Percentiles rank a stretch among this genome's conserved stretches.
phyloP scores from a whole-genome alignment of 2,329 filamentous ascomycete genomes.

The Aspergillus oerlinghausenensis region DNA sequence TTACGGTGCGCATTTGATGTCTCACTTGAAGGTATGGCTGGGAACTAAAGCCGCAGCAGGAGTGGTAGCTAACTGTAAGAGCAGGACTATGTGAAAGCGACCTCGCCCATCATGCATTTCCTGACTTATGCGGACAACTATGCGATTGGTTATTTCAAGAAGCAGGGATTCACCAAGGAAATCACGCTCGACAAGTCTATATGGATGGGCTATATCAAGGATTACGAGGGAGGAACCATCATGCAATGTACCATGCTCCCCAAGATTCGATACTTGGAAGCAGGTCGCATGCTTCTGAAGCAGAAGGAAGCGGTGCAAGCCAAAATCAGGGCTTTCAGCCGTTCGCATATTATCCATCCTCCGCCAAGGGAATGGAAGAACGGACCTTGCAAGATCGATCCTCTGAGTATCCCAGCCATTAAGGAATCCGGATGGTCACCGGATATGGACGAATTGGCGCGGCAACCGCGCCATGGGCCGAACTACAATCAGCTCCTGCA shows the following conservation, averaged over 20 bases:
- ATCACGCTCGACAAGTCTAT: constrained; percentile 84
- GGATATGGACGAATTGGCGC: constrained; percentile 95
- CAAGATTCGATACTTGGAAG: constrained; percentile 87
- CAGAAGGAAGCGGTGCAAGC: constrained; percentile 94
- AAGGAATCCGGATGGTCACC: constrained; percentile 90
- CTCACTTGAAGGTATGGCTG: constrained; percentile 69
- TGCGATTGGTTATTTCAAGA: constrained; percentile 98
- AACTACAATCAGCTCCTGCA: constrained; percentile 93
- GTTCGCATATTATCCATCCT: constrained; percentile 78
- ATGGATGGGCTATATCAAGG: constrained; percentile 99
- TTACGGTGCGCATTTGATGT: constrained; percentile 97
- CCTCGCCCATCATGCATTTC: constrained; percentile 96
- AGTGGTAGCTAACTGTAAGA: constrained; percentile 3
- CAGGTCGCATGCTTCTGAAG: constrained; percentile 89
- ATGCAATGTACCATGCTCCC: constrained; percentile 99
- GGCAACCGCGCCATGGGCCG: constrained; percentile 89
- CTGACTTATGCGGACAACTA: constrained; percentile 98
- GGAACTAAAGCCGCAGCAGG: not conserved
- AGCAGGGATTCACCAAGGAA: constrained; percentile 98
- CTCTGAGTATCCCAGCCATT: constrained; percentile 81
- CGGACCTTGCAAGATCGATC: constrained; percentile 70
- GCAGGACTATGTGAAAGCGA: constrained; percentile 89
- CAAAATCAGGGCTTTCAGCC: constrained; percentile 88
- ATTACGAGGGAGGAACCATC: constrained; percentile 97
- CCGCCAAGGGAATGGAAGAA: constrained; percentile 84